Conservation (phyloP, 2,329 filamentous ascomycete species). For the Apiospora saccharicola region DNA sequence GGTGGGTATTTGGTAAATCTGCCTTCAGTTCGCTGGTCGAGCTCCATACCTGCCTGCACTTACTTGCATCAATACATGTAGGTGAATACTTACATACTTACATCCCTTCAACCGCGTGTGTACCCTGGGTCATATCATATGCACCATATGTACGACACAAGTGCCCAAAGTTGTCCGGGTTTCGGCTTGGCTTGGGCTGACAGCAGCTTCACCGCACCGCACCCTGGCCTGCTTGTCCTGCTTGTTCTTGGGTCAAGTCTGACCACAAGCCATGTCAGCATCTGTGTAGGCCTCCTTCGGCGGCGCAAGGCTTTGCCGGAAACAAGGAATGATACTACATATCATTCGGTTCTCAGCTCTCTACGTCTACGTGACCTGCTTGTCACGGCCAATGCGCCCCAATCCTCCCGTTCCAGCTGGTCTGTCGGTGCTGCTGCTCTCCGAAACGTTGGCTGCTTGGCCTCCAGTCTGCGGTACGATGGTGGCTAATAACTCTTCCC, state of each 20-base stretch:
- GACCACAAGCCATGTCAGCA: constrained; percentile 11
- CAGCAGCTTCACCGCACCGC: constrained; percentile 4
- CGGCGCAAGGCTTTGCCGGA: background rate
- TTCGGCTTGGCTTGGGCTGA: constrained; percentile 8
- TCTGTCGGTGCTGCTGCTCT: background rate
- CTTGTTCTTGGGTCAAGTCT: background rate
- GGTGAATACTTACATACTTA: background rate
- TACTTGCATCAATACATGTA: background rate
- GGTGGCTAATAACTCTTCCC: background rate
- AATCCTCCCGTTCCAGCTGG: background rate
- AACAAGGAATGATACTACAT: background rate
- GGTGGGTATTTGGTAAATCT: background rate
- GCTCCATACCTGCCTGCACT: background rate
- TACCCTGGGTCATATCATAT: constrained; percentile 2
- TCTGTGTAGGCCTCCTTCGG: background rate
- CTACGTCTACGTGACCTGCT: background rate
- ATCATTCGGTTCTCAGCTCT: background rate
- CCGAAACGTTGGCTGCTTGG: background rate
- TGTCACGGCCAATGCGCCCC: background rate
- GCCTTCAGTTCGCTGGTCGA: background rate
- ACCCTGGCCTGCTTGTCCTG: background rate
- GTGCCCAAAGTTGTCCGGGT: background rate
- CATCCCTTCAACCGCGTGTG: background rate
- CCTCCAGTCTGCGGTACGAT: background rate
- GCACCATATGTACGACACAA: constrained; percentile 3